Evolutionary conservation across 2,329 filamentous ascomycete species (phyloP).

Genomic region (Colletotrichum godetiae): DNA sequence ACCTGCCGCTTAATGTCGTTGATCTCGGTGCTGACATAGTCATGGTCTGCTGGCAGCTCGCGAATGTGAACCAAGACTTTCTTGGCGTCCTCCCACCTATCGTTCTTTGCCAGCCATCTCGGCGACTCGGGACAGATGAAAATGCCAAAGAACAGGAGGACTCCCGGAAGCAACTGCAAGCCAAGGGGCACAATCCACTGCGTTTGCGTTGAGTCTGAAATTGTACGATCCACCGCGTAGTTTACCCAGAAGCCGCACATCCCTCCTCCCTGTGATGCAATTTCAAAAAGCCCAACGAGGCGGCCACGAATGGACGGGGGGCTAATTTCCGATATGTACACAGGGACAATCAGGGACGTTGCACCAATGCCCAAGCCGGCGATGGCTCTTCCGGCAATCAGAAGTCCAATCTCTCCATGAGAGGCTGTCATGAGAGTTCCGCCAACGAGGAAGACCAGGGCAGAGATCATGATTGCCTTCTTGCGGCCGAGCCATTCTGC

Average conservation of each 20-base stretch:
- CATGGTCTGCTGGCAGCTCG: conserved; percentile 47
- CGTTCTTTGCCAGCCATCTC: conserved; percentile 46
- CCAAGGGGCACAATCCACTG: conserved; percentile 57
- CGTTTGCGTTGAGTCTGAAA: conserved; percentile 26
- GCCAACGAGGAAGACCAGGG: conserved; percentile 60
- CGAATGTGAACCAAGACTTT: conserved; percentile 51
- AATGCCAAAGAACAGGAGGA: conserved; percentile 48
- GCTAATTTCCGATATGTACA: conserved; percentile 69
- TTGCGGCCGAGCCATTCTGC: conserved; percentile 67
- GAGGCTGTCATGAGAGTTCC: conserved; percentile 53
- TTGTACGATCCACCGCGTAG: conserved; percentile 43
- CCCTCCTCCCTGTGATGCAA: conserved; percentile 62
- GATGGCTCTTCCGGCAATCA: conserved; percentile 65
- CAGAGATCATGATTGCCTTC: conserved; percentile 62
- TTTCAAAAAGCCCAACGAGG: conserved; percentile 62
- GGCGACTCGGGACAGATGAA: conserved; percentile 51
- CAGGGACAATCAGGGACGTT: conserved; percentile 63
- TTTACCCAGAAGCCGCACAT: conserved; percentile 58
- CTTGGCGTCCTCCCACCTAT: conserved; percentile 50
- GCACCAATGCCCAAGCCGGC: conserved; percentile 63
- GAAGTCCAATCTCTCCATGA: conserved; percentile 58
- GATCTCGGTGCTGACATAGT: conserved; percentile 57
- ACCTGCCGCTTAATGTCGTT: conserved; percentile 65
- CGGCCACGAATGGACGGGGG: conserved; percentile 63
- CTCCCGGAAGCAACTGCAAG: conserved; percentile 52